Percentiles rank a stretch among this genome's conserved stretches.
These are phyloP conservation scores for Yarrowia alimentaria DNA, from an alignment of 805 yeast genomes.

Conservation along the genomic window DNA sequence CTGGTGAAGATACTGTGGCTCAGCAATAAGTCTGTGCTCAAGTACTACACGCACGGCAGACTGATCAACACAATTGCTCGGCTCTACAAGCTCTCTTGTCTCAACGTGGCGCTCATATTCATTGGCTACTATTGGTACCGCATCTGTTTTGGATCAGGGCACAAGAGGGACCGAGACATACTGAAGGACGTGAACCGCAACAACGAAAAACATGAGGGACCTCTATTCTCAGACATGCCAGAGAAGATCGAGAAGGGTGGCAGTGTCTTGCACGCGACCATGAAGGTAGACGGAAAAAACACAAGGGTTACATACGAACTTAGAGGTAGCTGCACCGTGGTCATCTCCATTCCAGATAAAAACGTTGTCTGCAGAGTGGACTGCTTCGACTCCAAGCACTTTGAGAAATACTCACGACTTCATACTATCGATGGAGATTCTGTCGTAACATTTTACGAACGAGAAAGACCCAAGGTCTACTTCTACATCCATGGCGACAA, in stretches of 20 bases:
- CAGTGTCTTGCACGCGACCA: slow-evolving; percentile 1
- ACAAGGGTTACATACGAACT: slow-evolving; percentile 3
- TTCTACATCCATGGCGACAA: slow-evolving; percentile 8
- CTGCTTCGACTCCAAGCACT: slow-evolving; percentile 9
- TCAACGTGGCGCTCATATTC: slow-evolving; percentile 2
- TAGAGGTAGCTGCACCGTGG: slow-evolving; percentile 8
- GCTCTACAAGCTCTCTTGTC: slow-evolving; percentile 3
- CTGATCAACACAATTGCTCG: not conserved
- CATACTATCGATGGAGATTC: slow-evolving; percentile 4
- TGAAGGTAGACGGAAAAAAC: slow-evolving; percentile 3
- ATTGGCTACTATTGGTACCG: slow-evolving; percentile 19
- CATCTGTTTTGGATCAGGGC: not conserved
- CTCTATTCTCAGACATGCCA: slow-evolving; percentile 5
- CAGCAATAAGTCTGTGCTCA: slow-evolving; percentile 13
- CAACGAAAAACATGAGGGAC: not conserved
- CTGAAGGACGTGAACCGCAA: slow-evolving; percentile 5
- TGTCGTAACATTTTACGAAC: slow-evolving; percentile 5
- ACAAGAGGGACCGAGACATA: slow-evolving; percentile 5
- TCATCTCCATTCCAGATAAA: not conserved
- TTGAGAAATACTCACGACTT: slow-evolving; percentile 3
- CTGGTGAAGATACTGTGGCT: not conserved
- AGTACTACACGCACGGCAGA: slow-evolving; percentile 3
- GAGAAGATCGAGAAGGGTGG: slow-evolving; percentile 11
- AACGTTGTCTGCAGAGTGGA: slow-evolving; percentile 2
- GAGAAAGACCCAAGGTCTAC: slow-evolving; percentile 1